phyloP scores from a whole-genome alignment of 2,329 filamentous ascomycete species.

The Curvularia verruculosa region DNA sequence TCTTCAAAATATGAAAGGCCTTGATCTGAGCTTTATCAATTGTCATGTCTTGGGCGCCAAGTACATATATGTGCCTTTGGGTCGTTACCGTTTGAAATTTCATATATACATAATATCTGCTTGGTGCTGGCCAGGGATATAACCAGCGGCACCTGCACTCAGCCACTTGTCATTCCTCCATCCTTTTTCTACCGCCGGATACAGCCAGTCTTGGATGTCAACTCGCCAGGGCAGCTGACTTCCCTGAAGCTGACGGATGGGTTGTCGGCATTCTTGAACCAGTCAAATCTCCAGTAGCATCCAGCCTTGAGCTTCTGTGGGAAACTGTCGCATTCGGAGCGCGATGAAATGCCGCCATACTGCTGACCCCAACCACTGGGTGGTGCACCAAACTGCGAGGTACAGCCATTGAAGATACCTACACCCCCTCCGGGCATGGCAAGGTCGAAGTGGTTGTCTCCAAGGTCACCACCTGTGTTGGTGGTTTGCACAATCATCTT shows the following conservation, averaged over 20 bases:
- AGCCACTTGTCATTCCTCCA: neutral
- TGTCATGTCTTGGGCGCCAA: neutral
- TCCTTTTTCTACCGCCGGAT: conserved; percentile 20
- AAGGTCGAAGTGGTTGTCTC: conserved; percentile 46
- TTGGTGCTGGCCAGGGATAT: conserved; percentile 1
- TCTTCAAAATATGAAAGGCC: neutral
- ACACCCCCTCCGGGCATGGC: conserved; percentile 49
- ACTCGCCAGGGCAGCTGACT: conserved; percentile 42
- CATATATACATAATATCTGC: conserved; percentile 10
- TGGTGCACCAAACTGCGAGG: conserved; percentile 42
- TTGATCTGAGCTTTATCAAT: neutral
- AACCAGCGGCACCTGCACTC: neutral
- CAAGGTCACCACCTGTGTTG: conserved; percentile 60
- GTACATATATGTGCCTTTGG: neutral
- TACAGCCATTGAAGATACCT: conserved; percentile 46
- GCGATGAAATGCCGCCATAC: conserved; percentile 43
- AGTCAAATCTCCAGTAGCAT: conserved; percentile 48
- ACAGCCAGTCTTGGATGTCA: conserved; percentile 43
- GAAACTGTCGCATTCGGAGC: conserved; percentile 42
- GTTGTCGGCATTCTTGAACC: conserved; percentile 45
- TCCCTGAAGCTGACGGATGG: conserved; percentile 42
- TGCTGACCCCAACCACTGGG: conserved; percentile 43
- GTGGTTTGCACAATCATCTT: conserved; percentile 69
- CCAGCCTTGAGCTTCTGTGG: conserved; percentile 45
- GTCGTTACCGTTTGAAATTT: neutral